Conservation (phyloP, 1,284 basidiomycete species). For the Chalciporus sp. region DNA sequence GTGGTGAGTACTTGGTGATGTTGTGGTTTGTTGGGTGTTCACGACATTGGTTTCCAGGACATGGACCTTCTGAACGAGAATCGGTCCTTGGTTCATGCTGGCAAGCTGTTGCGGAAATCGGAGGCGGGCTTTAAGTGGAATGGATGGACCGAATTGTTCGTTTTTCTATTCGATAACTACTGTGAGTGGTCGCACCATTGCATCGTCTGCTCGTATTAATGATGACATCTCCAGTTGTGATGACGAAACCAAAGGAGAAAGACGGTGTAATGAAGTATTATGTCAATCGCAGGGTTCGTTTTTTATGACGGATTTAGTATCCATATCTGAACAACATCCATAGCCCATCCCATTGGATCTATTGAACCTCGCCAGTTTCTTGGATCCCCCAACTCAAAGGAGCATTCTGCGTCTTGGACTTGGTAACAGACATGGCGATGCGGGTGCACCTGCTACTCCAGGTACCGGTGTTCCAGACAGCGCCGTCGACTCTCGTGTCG, state of each 20-base stretch:
- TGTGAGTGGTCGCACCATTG: constrained; percentile 48
- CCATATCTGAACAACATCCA: constrained; percentile 5
- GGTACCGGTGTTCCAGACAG: constrained; percentile 35
- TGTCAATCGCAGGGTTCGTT: constrained; percentile 77
- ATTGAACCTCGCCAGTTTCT: constrained; percentile 79
- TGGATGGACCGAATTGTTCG: constrained; percentile 85
- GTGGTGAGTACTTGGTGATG: constrained; percentile 55
- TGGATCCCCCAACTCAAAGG: constrained; percentile 70
- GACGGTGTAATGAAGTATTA: constrained; percentile 75
- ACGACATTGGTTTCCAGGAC: constrained; percentile 51
- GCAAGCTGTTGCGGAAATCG: constrained; percentile 81
- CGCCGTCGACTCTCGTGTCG: constrained; percentile 62
- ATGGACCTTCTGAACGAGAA: constrained; percentile 86
- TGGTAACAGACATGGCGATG: constrained; percentile 41
- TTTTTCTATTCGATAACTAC: constrained; percentile 93
- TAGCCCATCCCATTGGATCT: constrained; percentile 91
- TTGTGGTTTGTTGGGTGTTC: neutral
- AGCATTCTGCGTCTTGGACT: constrained; percentile 60
- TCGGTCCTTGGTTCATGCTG: constrained; percentile 80
- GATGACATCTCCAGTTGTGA: constrained; percentile 62
- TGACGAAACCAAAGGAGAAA: constrained; percentile 81
- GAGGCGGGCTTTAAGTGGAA: constrained; percentile 82
- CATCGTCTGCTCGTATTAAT: constrained; percentile 5
- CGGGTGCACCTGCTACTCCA: constrained; percentile 37
- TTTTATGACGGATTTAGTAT: neutral